A percentile compares a stretch with the other conserved stretches of the same genome.
These are phyloP conservation scores for Tuber aestivum DNA, from an alignment of 495 filamentous ascomycete genomes.

Conservation along the genomic window DNA sequence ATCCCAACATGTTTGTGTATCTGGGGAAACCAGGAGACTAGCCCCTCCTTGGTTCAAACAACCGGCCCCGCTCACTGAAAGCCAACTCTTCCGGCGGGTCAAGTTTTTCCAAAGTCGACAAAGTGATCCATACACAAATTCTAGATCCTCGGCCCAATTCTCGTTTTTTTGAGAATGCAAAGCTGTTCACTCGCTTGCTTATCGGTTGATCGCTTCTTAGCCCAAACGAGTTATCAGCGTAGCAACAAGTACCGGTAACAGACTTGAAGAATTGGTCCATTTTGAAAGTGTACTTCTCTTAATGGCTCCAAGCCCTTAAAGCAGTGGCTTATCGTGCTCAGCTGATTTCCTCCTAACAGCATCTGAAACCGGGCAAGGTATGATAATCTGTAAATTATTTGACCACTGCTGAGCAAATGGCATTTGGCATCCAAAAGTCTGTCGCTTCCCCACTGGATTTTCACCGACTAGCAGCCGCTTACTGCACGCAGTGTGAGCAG, in stretches of 20 bases:
- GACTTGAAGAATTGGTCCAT: not conserved
- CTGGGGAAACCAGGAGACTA: not conserved
- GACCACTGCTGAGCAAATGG: not conserved
- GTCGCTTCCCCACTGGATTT: not conserved
- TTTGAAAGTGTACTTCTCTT: not conserved
- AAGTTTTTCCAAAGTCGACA: not conserved
- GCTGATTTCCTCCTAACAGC: not conserved
- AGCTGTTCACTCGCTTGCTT: not conserved
- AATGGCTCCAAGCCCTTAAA: not conserved
- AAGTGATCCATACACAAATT: constrained; percentile 3
- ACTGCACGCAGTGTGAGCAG: not conserved
- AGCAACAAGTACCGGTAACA: not conserved
- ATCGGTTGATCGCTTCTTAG: not conserved
- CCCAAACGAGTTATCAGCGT: not conserved
- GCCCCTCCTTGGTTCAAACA: not conserved
- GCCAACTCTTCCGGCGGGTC: not conserved
- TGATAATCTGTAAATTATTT: not conserved
- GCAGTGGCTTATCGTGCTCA: not conserved
- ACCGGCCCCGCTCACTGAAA: not conserved
- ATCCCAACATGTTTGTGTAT: not conserved
- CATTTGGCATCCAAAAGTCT: not conserved
- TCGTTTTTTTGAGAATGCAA: not conserved
- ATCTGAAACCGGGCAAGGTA: not conserved
- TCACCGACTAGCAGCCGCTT: not conserved
- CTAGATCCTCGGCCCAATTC: constrained; percentile 3